Evolutionary conservation across 1,284 basidiomycete species (phyloP), one percentile per base, ranked within the genome.

Genomic region (Sanghuangporus weigelae): DNA sequence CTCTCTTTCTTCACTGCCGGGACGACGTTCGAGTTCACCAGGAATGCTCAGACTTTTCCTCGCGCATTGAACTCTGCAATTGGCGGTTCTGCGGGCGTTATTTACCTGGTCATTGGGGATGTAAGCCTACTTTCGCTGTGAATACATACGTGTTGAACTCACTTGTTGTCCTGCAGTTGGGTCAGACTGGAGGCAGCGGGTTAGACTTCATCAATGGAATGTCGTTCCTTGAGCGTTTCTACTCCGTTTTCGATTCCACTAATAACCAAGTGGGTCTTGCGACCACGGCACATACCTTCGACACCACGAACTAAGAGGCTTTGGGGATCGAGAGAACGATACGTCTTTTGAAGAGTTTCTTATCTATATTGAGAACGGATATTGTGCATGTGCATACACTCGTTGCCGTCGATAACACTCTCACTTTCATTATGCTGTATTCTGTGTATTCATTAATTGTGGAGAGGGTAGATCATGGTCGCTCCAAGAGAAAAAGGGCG

Each of bases 191-290:
- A 7, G 74, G 74, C 51, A 7, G 63, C 57, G 78, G 78, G 12
- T 72, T 81, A 19, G 78, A 79, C 67, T 77, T 77, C 66, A 76
- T 78, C 54, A 35, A 56, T n/a, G 48, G 19, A 14, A 31, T 63
- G 26, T 16, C 36, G 16, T 63, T 62, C 36, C 50, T 80, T 31
- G 82, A 89, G 72, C 81, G 86, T 26, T 89, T 83, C 80, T 88
- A 88, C 73, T 66, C 68, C 40, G 62, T 66, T 7, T 69, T 64
- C 48, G 69, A 69, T 55, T 66, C 68, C 1, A 65, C 63, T 12
- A 68, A 69, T 51, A 63, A 60, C 48, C 66, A 56, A 2, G 68
- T 69, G 46, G 69, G 69, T 19, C 58, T 69, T 35, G 69, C 69
- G 19, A 57, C 60, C 12, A 69, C 69, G 21, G 31, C 57, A 10